A percentile compares a stretch with the other conserved stretches of the same genome.
phyloP scores from a whole-genome alignment of 495 filamentous ascomycete genomes.

The Xylaria flabelliformis region DNA sequence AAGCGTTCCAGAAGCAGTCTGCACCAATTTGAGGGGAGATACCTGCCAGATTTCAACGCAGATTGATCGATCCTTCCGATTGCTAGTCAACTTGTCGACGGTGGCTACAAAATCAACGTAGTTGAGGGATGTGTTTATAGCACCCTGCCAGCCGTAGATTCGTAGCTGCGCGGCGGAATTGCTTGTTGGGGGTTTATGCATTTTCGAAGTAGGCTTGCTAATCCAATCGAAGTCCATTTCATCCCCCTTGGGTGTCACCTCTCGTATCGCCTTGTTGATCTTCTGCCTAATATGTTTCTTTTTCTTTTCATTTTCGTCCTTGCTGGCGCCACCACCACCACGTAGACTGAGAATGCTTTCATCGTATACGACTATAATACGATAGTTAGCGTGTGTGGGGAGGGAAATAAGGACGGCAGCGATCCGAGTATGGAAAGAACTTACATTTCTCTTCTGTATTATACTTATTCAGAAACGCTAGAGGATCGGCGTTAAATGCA shows the following conservation, averaged over 20 bases:
- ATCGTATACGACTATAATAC: neutral
- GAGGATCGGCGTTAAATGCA: neutral
- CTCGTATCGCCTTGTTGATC: conserved; percentile 15
- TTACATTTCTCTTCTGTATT: conserved; percentile 23
- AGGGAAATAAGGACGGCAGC: too few relatives aligned
- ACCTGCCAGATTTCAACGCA: conserved; percentile 34
- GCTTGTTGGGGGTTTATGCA: neutral
- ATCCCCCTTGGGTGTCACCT: conserved; percentile 19
- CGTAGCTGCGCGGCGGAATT: neutral
- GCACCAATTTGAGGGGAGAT: neutral
- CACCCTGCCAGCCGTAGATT: conserved; percentile 24
- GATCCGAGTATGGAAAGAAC: neutral
- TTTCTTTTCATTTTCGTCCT: neutral
- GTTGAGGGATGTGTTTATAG: neutral
- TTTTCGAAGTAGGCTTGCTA: neutral
- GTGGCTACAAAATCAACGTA: conserved; percentile 8
- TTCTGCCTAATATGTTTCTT: neutral
- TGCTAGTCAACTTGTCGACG: conserved; percentile 23
- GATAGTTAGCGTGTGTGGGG: neutral
- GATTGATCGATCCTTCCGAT: conserved; percentile 25
- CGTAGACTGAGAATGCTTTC: conserved; percentile 28
- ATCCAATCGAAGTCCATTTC: neutral
- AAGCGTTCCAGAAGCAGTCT: conserved; percentile 22
- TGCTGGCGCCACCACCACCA: conserved; percentile 30
- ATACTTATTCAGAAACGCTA: conserved; percentile 32